Conservation (phyloP, 805 yeast species). For the Saccharomycopsis sp. region DNA sequence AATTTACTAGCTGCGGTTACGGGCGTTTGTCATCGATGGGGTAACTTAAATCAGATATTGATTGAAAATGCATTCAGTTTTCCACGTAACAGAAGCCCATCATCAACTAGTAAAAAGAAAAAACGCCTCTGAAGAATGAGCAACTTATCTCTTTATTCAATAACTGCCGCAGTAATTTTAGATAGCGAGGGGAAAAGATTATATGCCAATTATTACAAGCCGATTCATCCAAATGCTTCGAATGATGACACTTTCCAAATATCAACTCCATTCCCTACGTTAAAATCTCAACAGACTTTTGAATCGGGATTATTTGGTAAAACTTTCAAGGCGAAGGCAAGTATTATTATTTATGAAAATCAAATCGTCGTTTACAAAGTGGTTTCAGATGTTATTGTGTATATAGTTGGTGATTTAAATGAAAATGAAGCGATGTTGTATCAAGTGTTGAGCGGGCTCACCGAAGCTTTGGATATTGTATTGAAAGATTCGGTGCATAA, state of each 20-base stretch:
- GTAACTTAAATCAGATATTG: neutral
- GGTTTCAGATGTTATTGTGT: slow-evolving; percentile 64
- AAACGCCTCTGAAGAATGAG: slow-evolving; percentile 30
- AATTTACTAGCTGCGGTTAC: too few species aligned
- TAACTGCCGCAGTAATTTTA: slow-evolving; percentile 71
- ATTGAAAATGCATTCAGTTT: neutral
- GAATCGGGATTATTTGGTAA: slow-evolving; percentile 67
- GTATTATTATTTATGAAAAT: slow-evolving; percentile 71
- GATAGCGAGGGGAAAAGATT: slow-evolving; percentile 77
- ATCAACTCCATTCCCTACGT: slow-evolving; percentile 31
- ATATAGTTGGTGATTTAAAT: slow-evolving; percentile 63
- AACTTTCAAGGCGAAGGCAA: slow-evolving; percentile 75
- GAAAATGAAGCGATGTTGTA: slow-evolving; percentile 83
- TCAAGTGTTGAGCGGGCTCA: slow-evolving; percentile 68
- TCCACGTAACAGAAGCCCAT: neutral
- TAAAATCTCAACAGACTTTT: slow-evolving; percentile 66
- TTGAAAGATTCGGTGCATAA: slow-evolving; percentile 68
- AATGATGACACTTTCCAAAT: slow-evolving; percentile 20
- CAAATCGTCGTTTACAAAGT: slow-evolving; percentile 84
- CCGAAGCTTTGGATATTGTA: slow-evolving; percentile 74
- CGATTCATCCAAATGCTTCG: slow-evolving; percentile 42
- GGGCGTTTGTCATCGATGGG: neutral
- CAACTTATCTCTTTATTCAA: slow-evolving; percentile 67
- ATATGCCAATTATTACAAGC: slow-evolving; percentile 75
- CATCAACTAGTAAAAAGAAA: neutral